Evolutionary conservation across 129 eudicot species (phyloP), one percentile per base, ranked within the genome.

Genomic region (Artemisia tridentata): DNA sequence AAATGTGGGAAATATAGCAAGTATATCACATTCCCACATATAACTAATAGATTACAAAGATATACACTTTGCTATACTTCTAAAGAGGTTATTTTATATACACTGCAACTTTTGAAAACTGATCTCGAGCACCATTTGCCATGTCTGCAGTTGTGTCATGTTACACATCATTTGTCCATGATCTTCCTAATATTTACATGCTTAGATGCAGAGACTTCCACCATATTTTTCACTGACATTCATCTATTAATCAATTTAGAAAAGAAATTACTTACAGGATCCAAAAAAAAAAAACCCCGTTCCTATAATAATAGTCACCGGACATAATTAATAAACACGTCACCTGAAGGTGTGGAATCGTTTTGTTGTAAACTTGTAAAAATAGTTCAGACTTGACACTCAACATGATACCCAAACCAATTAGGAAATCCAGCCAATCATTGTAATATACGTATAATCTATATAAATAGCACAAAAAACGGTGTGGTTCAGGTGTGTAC

Each of bases 331-430:
- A n/a, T n/a, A n/a, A n/a, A n/a, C n/a, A n/a, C n/a, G n/a, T n/a
- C n/a, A 90, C 98, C 96, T 92, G 98, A 53, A 92, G 84, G 50
- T 81, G 80, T 79, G 89, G 89, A 69, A 88, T 78, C 54, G 85
- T 69, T 57, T 17, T 41, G 57, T 71, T 72, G 75, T 81, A 92
- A 50, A 87, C 86, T 60, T 78, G 85, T 67, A 66, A 50, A 60
- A 92, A 67, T 68, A 82, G 17, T 23, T 76, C 72, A n/a, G 88
- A 89, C 80, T 78, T 86, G 62, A 60, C 71, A 63, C 86, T 75
- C 67, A 89, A 83, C 86, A 96, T 92, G 95, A 72, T 65, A 41
- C 59, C 13, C n/a, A 56, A 71, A 4, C 46, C 20, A 45, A 25
- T 71, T 14, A 62, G n/a, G n/a, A n/a, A n/a, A n/a, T n/a, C n/a